Conservation (phyloP, 805 yeast species). For the Candida pseudofarinosa region DNA sequence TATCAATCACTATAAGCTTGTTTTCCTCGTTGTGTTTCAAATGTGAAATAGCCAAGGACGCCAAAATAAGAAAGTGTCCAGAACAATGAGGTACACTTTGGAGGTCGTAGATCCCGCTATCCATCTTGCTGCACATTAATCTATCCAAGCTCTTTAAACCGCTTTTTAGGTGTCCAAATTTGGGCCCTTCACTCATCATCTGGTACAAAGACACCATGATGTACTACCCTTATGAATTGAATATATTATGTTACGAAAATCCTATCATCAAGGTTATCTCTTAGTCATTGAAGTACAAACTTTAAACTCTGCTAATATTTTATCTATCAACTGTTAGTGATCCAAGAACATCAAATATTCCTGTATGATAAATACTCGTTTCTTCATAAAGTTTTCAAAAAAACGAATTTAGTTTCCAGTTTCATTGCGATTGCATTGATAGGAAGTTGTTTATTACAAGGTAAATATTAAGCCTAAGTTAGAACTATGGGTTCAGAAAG, state of each 20-base stretch:
- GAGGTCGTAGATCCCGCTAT: conserved; percentile 29
- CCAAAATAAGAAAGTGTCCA: conserved; percentile 16
- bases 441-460: not conserved
- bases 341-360: not conserved
- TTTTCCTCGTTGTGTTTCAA: conserved; percentile 11
- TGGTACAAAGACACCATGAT: conserved; percentile 30
- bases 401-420: not conserved
- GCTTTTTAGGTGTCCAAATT: conserved; percentile 24
- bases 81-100: conserved; percentile 33
- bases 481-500: not conserved
- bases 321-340: too few species aligned
- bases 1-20: conserved; percentile 27
- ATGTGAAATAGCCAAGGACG: conserved; percentile 26
- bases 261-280: not conserved
- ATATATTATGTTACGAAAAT: too few species aligned
- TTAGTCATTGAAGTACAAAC: not conserved
- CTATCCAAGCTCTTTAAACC: conserved; percentile 26
- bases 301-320: too few species aligned
- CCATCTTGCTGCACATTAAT: conserved; percentile 11
- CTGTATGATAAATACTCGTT: not conserved
- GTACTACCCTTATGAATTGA: not conserved
- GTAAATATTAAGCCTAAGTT: not conserved
- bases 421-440: not conserved
- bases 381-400: not conserved
- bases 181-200: conserved; percentile 22